Percentiles rank a stretch among this genome's conserved stretches.
Evolutionary conservation across 345 rosid species (phyloP).

Genomic region (Gossypium stocksii): DNA sequence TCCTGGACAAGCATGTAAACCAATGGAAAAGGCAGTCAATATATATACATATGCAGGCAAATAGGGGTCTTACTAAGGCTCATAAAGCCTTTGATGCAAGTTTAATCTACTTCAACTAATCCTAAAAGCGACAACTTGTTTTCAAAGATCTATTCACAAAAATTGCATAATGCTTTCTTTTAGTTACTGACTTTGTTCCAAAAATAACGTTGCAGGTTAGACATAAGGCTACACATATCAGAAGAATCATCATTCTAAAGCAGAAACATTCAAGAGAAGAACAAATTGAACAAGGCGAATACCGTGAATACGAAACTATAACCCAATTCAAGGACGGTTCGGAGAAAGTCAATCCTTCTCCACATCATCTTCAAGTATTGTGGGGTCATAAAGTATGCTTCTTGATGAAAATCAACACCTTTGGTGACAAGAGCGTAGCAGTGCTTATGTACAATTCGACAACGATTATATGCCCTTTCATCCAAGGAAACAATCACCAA

Average conservation of each 20-base stretch:
- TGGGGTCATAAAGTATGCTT: slow-evolving; percentile 83
- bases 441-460: slow-evolving; percentile 48
- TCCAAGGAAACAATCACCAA: slow-evolving; percentile 77
- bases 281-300: slow-evolving; percentile 10
- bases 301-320: slow-evolving; percentile 90
- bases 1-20: slow-evolving; percentile 37
- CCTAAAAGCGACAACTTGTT: not conserved
- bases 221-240: not conserved
- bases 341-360: slow-evolving; percentile 76
- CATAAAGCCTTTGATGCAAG: not conserved
- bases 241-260: too few relatives aligned
- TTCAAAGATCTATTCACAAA: not conserved
- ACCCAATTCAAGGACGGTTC: slow-evolving; percentile 76
- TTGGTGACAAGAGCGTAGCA: slow-evolving; percentile 68
- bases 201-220: not conserved
- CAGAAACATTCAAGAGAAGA: not conserved
- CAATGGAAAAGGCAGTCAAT: slow-evolving; percentile 17
- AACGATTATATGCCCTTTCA: slow-evolving; percentile 55
- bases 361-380: slow-evolving; percentile 91
- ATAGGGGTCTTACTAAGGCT: not conserved
- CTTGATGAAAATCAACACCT: slow-evolving; percentile 59
- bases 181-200: not conserved
- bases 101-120: not conserved
- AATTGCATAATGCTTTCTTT: not conserved
- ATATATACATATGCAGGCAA: not conserved